Base-by-base conservation (phyloP, 208 protist species). In the Acanthamoeba royreba region DNA sequence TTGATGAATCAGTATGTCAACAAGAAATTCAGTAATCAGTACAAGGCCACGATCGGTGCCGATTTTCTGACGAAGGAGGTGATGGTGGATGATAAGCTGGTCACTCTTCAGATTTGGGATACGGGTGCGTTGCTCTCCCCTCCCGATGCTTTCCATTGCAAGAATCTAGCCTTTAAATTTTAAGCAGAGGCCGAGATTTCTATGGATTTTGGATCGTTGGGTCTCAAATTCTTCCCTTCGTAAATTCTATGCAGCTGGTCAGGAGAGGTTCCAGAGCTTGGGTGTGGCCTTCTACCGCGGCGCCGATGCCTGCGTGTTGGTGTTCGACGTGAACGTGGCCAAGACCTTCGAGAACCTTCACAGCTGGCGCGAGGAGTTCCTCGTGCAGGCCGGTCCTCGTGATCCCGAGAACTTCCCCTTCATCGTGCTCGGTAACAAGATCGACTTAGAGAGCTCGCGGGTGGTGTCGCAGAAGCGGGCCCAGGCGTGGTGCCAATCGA, bases 41-140 rank as follows among this genome's bases (percentile, higher is more conserved):
- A 99, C 96, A 99, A 99, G 97, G 99, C 99, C 25, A 99, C 99
- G 61, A 99, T 99, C 95, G 99, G 99, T 33, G 99, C 99, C 25
- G 99, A 99, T 95, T 99, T 99, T 95, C 97, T 99, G 42, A 99
- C 99, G 0, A 99, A 99, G 94, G 99, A 99, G 69, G 95, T 99
- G 25, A 98, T 98, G 92, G 97, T 99, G 42, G 98, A 99, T 85
- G 99, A 99, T 31, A 95, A 98, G 61, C 83, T 98, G 13, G 98
- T 99, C 19, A 99, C 99, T 2, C 97, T 99, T 92, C 99, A 99
- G 91, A 96, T 96, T 58, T 96, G 96, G 95, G 93, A 96, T 58
- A 93, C 91, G 5, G 77, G 74, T 85, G 46, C 40, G 49, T 28
- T 66, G 11, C 22, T 17, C 25, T 58, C 63, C 17, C 1, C 46